Conservation (phyloP, 306 rosid species). For the Quercus robur region DNA sequence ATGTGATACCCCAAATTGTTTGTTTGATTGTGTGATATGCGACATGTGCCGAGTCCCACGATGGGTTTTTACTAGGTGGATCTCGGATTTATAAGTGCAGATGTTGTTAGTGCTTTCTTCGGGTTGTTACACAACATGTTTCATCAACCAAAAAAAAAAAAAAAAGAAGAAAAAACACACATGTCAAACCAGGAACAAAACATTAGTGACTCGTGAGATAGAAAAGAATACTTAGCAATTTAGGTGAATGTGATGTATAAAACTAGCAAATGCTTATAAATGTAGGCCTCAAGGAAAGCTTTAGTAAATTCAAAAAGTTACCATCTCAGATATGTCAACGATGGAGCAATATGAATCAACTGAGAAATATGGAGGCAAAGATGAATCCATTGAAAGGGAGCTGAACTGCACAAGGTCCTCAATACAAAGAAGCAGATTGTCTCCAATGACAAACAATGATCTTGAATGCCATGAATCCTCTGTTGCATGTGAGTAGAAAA, state of each 20-base stretch:
- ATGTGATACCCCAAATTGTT: too few relatives aligned
- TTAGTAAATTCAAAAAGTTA: conserved; percentile 22
- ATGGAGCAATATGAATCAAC: conserved; percentile 72
- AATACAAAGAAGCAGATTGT: conserved; percentile 61
- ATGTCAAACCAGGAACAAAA: neutral
- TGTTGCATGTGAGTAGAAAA: conserved; percentile 28
- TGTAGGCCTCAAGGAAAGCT: neutral
- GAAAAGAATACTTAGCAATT: neutral
- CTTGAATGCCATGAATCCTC: conserved; percentile 71
- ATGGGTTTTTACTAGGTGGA: too few relatives aligned
- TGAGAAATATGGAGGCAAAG: conserved; percentile 55
- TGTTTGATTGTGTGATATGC: too few relatives aligned
- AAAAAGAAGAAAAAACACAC: neutral
- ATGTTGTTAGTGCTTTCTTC: too few relatives aligned
- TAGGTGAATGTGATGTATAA: neutral
- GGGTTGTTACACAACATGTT: neutral
- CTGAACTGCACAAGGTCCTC: conserved; percentile 68
- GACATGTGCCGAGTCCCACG: too few relatives aligned
- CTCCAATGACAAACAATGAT: conserved; percentile 70
- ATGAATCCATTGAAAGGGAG: conserved; percentile 45
- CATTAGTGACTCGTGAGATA: neutral
- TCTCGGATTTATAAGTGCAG: too few relatives aligned
- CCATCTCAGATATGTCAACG: conserved; percentile 68
- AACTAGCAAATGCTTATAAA: neutral
- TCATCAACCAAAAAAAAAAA: neutral